phyloP scores from a whole-genome alignment of 2,329 filamentous ascomycete species.

The Delphinella strobiligena region DNA sequence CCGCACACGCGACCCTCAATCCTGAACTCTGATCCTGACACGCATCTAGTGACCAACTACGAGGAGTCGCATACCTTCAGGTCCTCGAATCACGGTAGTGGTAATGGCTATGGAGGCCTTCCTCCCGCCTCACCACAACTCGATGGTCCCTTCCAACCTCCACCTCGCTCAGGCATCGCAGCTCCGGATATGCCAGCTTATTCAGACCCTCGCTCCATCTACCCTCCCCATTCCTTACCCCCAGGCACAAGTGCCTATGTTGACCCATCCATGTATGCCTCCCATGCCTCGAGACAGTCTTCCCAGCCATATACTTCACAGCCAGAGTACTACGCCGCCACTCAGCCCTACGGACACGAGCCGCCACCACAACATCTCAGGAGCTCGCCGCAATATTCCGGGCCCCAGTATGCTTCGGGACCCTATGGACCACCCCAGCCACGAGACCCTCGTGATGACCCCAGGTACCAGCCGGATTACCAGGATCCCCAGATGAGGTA shows the following conservation, averaged over 20 bases:
- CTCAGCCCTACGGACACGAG: conserved; percentile 4
- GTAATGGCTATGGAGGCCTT: conserved; percentile 3
- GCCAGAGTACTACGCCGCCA: conserved; percentile 4
- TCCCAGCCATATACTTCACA: conserved; percentile 2
- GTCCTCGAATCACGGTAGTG: conserved; percentile 24
- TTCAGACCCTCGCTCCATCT: conserved; percentile 3
- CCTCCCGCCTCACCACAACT: conserved; percentile 18
- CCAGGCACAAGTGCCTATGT: conserved; percentile 4
- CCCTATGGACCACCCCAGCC: conserved; percentile 6
- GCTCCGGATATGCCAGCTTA: conserved; percentile 7
- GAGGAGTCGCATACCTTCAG: conserved; percentile 30
- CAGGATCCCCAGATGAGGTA: conserved; percentile 20
- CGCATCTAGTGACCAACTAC: conserved; percentile 28
- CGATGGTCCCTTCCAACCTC: conserved; percentile 15
- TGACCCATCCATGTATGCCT: conserved; percentile 5
- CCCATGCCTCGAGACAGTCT: conserved; percentile 2
- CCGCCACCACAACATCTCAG: conserved; percentile 2
- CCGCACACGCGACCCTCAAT: conserved; percentile 25
- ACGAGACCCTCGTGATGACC: conserved; percentile 14
- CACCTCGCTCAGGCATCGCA: conserved; percentile 4
- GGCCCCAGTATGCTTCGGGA: neutral
- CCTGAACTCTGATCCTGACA: conserved; percentile 28
- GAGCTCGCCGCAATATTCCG: conserved; percentile 10
- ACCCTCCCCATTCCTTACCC: conserved; percentile 3
- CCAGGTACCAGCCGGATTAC: conserved; percentile 9